phyloP scores from a whole-genome alignment of 2,329 filamentous ascomycete species.

The Fonsecaea multimorphosa region DNA sequence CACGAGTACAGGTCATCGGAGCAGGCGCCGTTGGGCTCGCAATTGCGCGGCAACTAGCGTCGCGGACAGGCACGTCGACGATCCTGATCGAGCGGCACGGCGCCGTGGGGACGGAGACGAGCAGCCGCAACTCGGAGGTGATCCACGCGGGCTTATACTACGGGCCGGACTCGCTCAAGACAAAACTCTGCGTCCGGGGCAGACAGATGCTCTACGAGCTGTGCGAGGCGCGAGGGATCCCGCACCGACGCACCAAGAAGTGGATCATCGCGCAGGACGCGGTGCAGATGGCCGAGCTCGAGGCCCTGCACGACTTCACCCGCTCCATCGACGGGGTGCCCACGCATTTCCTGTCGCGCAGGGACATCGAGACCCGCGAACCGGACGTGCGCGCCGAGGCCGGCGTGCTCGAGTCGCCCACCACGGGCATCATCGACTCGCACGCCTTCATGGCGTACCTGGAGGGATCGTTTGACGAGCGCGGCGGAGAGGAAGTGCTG shows the following conservation, averaged over 20 bases:
- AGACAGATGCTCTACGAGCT: conserved; percentile 78
- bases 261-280: conserved; percentile 91
- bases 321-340: conserved; percentile 64
- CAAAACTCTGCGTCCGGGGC: conserved; percentile 78
- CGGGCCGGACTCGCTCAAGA: conserved; percentile 76
- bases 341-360: conserved; percentile 69
- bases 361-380: conserved; percentile 70
- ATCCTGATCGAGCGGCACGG: conserved; percentile 81
- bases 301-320: conserved; percentile 61
- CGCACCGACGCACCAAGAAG: conserved; percentile 79
- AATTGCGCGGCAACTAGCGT: conserved; percentile 73
- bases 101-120: conserved; percentile 81
- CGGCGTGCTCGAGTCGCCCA: conserved; percentile 81
- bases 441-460: conserved; percentile 84
- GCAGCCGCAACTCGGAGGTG: conserved; percentile 85
- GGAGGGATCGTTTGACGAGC: conserved; percentile 75
- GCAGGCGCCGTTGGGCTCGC: conserved; percentile 80
- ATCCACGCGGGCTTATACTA: conserved; percentile 66
- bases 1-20: conserved; percentile 61
- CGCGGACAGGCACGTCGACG: conserved; percentile 65
- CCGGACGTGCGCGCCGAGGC: conserved; percentile 74
- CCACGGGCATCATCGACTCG: conserved; percentile 88
- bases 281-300: conserved; percentile 67
- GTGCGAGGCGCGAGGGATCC: conserved; percentile 71
- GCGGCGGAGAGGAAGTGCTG: conserved; percentile 75